Evolutionary conservation across 2,329 filamentous ascomycete species (phyloP).

Genomic region (Uncinocarpus reesii): DNA sequence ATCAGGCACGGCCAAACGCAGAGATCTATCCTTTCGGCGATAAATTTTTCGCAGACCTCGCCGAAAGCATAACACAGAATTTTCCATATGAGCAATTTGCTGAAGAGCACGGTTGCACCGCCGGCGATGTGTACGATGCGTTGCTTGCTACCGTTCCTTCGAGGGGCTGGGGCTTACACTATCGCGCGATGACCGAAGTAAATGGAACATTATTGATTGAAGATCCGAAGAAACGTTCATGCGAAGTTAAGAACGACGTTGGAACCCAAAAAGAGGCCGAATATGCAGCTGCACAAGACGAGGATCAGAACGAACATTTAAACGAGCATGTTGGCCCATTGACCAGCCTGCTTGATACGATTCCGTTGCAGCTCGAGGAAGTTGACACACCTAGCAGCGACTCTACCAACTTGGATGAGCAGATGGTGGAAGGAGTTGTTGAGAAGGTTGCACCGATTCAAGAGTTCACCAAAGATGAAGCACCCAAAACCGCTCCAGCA

Average conservation of each 20-base stretch:
- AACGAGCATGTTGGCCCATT: no score
- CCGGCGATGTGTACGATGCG: conserved; percentile 18
- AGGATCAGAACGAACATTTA: no score
- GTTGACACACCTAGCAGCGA: no score
- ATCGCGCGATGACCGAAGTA: not conserved
- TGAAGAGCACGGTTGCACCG: conserved; percentile 17
- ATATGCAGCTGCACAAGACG: not conserved
- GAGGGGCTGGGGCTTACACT: conserved; percentile 9
- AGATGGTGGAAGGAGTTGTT: no score
- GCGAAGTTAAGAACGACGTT: no score
- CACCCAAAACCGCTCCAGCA: no score
- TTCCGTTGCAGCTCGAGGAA: no score
- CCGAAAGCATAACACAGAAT: conserved; percentile 15
- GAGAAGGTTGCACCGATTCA: no score
- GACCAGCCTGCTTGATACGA: no score
- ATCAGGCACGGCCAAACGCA: not conserved
- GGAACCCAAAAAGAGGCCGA: no score
- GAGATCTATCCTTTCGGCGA: not conserved
- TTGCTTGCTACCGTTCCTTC: conserved; percentile 21
- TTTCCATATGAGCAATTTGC: conserved; percentile 25
- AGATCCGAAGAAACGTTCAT: no score
- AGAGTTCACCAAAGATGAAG: no score
- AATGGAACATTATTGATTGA: not conserved
- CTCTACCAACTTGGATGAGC: not conserved
- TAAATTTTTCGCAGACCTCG: conserved; percentile 23